These are phyloP conservation scores for Nemania bipapillata DNA, from an alignment of 2,329 filamentous ascomycete genomes.

Conservation along the genomic window DNA sequence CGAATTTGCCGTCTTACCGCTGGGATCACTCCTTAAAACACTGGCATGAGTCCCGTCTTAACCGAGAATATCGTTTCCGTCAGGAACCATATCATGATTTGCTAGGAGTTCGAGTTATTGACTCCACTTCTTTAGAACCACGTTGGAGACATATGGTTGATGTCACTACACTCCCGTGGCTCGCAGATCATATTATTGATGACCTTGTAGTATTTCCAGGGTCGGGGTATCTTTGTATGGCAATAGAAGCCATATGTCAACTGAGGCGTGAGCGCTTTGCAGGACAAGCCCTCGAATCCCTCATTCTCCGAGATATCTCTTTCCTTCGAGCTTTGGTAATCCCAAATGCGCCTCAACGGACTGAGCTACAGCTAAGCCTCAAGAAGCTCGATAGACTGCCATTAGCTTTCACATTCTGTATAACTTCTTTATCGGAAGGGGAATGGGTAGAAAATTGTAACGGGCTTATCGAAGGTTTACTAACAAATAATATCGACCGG, in stretches of 20 bases:
- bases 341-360: neutral
- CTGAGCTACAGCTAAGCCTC: no score
- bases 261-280: constrained; percentile 12
- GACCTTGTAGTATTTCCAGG: constrained; percentile 32
- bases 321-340: constrained; percentile 34
- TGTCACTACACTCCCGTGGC: constrained; percentile 27
- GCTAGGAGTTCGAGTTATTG: constrained; percentile 22
- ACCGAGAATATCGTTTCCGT: constrained; percentile 21
- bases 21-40: constrained; percentile 39
- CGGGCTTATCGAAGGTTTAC: no score
- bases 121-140: constrained; percentile 17
- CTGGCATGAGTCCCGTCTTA: constrained; percentile 34
- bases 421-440: no score
- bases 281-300: neutral
- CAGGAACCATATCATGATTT: constrained; percentile 36
- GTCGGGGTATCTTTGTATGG: constrained; percentile 36
- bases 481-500: no score
- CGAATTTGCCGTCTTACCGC: constrained; percentile 29
- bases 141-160: constrained; percentile 30
- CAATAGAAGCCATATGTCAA: constrained; percentile 26
- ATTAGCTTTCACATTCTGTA: no score
- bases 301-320: constrained; percentile 30
- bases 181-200: constrained; percentile 33
- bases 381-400: no score
- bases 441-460: no score